Conservation (phyloP, 1,284 basidiomycete species). For the Pisolithus thermaeus region DNA sequence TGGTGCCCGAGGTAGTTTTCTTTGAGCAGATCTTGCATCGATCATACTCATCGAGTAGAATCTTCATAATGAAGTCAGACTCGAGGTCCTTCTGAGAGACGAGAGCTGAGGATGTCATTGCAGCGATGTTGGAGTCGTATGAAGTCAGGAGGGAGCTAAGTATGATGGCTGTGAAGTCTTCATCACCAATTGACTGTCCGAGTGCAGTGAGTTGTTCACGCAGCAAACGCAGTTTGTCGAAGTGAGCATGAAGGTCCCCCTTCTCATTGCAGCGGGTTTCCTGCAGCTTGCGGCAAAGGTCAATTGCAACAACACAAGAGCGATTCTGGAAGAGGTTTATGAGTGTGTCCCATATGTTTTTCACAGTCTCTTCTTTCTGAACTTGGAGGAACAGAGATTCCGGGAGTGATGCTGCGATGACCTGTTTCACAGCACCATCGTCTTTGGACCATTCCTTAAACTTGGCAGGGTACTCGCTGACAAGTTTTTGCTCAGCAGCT, state of each 20-base stretch:
- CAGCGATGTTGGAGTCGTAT: background rate
- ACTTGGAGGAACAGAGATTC: too few relatives aligned
- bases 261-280: slow-evolving; percentile 12
- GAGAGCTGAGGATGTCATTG: background rate
- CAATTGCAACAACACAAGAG: slow-evolving; percentile 3
- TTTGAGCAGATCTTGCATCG: background rate
- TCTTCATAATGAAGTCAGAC: background rate
- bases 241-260: slow-evolving; percentile 15
- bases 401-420: too few relatives aligned
- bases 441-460: too few relatives aligned
- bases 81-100: background rate
- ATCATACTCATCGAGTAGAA: background rate
- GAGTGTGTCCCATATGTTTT: too few relatives aligned
- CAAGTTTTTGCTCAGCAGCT: too few relatives aligned
- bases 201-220: background rate
- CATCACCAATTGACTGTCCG: background rate
- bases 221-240: slow-evolving; percentile 9
- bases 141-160: background rate
- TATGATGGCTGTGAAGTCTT: background rate
- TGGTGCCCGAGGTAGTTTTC: too few relatives aligned
- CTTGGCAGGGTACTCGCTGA: too few relatives aligned
- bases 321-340: too few relatives aligned
- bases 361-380: too few relatives aligned
- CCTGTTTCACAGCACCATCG: too few relatives aligned
- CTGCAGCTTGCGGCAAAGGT: slow-evolving; percentile 15